Base-by-base conservation (phyloP, 1,139 yeast species). In the Sugiyamaella sp. region DNA sequence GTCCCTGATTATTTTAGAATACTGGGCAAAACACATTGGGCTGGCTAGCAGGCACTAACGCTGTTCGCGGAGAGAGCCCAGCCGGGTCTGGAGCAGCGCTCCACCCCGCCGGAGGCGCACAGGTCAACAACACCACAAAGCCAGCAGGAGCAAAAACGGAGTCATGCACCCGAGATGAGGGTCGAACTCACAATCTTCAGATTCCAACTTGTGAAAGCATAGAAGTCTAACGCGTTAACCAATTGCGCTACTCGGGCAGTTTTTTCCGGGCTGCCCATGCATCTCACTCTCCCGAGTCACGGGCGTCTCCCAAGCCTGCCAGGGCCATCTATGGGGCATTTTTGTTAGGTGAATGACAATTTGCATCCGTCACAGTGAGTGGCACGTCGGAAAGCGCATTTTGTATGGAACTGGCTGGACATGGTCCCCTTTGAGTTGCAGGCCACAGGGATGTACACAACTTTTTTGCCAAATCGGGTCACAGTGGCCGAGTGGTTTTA, bases 401-500 rank as follows among this genome's bases (percentile, higher is more conserved):
- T 25, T 25, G 29, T 5, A 10, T 25, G 9, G 10, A 25, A 25
- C 29, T 25, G 29, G 29, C 29, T 25, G n/a, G n/a, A n/a, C n/a
- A n/a, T n/a, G n/a, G n/a, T n/a, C 32, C 12, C 32, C 12, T 25
- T 25, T 25, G 32, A 25, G 32, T 25, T 25, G n/a, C n/a, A n/a
- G n/a, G n/a, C n/a, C 35, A 29, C 4, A 12, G 4, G 14, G 35
- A 12, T 8, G 35, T 12, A 14, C 35, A 14, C 4, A 29, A 8
- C 14, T 29, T 6, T 29, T 29, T 40, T 40, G 16, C 44, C 33
- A 17, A 40, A 40, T 24, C 16, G 44, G 44, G 44, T 40, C 44
- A 40, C 44, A 40, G 44, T 40, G 44, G 44, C 44, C 44, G 44
- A 40, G 44, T 40, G 44, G 44, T 40, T 40, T 39, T 40, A 40